Conservation (phyloP, 495 filamentous ascomycete genomes). For the Gamarada debralockiae region DNA sequence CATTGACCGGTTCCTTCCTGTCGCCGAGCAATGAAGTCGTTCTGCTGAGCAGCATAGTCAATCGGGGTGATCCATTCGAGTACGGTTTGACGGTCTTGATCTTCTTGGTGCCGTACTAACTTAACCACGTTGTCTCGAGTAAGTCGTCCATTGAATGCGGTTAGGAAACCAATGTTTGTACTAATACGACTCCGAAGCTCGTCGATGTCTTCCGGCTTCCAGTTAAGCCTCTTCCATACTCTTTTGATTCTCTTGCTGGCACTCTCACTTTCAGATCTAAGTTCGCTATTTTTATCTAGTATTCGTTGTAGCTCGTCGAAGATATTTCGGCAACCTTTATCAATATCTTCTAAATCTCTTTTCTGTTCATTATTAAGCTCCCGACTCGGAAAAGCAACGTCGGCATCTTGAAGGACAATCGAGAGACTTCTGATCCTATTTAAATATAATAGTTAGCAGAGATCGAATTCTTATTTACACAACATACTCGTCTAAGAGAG, state of each 20-base stretch:
- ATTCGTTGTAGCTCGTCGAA: not conserved
- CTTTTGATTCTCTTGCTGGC: conserved; percentile 3
- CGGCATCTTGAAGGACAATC: no score
- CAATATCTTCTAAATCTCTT: not conserved
- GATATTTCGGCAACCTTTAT: no score
- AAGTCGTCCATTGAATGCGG: no score
- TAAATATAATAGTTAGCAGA: no score
- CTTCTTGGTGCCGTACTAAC: conserved; percentile 3
- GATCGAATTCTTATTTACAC: no score
- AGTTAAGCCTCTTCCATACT: no score
- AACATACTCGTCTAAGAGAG: no score
- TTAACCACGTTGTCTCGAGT: not conserved
- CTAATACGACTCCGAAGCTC: no score
- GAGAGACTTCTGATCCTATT: no score
- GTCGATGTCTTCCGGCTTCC: conserved; percentile 8
- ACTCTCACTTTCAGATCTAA: not conserved
- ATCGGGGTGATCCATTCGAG: conserved; percentile 28
- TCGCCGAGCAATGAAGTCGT: conserved; percentile 28
- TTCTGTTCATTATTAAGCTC: conserved; percentile 1
- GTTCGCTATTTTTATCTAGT: conserved; percentile 4
- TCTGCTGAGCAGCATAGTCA: conserved; percentile 29
- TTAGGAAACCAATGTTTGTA: conserved; percentile 4
- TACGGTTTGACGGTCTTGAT: conserved; percentile 1
- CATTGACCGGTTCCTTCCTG: conserved; percentile 36
- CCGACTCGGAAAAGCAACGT: not conserved